Evolutionary conservation across 257 asterid species (phyloP), one percentile per base, ranked within the genome.

Genomic region (Mitragyna speciosa): DNA sequence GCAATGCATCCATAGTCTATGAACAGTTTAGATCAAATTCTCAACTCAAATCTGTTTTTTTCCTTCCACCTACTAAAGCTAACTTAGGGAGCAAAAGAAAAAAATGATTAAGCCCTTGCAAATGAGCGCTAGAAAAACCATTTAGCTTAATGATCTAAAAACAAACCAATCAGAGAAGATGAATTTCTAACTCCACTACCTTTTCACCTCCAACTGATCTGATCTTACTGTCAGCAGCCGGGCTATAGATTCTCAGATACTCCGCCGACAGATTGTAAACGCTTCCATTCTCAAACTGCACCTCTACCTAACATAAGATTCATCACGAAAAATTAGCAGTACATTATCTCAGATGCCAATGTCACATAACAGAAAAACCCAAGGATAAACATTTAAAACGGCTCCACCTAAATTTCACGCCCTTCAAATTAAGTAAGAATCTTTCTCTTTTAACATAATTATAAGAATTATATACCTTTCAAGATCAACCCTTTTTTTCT

Each of bases 171-270:
- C 54, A 20, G 61, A 43, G 79, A 72, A 78, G 78, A 76, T 30
- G 68, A 65, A 22, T 54, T 59, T 56, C 52, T 30, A 12, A 47
- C 51, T 28, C 20, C 45, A 70, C 65, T 85, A 95, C 96, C 99
- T 92, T 93, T 87, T 91, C 94, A 71, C 93, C 98, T 72, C 89
- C 90, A 54, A 92, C 87, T 30, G 92, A 88, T 86, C 94, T 86
- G 73, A 92, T 88, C 81, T 91, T 93, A 85, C 96, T 90, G 85
- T 92, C 95, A 47, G 87, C 99, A 45, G 98, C 96, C 3, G 96
- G 98, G 84, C 97, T 93, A 81, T 84, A 85, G 51, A 95, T 79
- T 85, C 93, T 89, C 86, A 93, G 85, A 85, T 89, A 95, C 83
- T 93, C 99, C 28, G 98, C 99, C 19, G 97, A 85, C 54, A 93